These are phyloP conservation scores for Globisporangium megalacanthum DNA, from an alignment of 352 stramenopile species.

Conservation along the genomic window DNA sequence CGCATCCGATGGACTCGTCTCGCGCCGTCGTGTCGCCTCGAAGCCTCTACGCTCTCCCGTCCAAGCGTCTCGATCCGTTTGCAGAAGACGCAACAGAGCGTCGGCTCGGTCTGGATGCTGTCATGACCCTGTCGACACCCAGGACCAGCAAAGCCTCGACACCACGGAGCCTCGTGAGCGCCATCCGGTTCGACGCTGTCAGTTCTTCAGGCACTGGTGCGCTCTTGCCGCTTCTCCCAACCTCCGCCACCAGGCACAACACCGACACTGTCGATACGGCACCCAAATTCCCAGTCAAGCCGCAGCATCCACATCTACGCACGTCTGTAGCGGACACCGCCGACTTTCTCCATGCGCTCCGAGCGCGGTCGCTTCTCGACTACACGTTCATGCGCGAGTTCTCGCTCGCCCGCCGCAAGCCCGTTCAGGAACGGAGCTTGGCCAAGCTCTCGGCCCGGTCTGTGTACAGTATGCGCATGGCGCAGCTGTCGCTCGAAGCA, in stretches of 20 bases:
- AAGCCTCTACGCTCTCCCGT: too few relatives aligned
- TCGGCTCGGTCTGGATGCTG: too few relatives aligned
- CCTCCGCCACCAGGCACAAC: neutral
- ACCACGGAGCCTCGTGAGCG: too few relatives aligned
- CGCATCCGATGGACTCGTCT: too few relatives aligned
- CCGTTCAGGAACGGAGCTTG: conserved; percentile 31
- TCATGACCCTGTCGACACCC: too few relatives aligned
- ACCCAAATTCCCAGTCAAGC: conserved; percentile 11
- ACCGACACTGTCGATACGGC: neutral
- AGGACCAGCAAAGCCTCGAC: too few relatives aligned
- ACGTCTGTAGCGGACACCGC: conserved; percentile 8
- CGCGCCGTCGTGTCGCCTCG: too few relatives aligned
- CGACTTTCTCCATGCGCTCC: conserved; percentile 27
- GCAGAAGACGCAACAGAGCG: too few relatives aligned
- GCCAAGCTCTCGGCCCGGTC: conserved; percentile 31
- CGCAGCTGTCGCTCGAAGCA: conserved; percentile 35
- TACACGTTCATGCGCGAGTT: conserved; percentile 54
- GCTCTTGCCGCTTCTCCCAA: too few relatives aligned
- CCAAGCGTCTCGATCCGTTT: too few relatives aligned
- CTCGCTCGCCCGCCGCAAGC: conserved; percentile 30
- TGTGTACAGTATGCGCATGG: conserved; percentile 37
- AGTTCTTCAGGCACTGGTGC: too few relatives aligned
- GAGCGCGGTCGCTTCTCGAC: conserved; percentile 37
- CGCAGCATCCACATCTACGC: conserved; percentile 9
- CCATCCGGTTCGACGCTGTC: too few relatives aligned